Evolutionary conservation across 2,329 filamentous ascomycete species (phyloP).

Genomic region (Mycogone perniciosa): DNA sequence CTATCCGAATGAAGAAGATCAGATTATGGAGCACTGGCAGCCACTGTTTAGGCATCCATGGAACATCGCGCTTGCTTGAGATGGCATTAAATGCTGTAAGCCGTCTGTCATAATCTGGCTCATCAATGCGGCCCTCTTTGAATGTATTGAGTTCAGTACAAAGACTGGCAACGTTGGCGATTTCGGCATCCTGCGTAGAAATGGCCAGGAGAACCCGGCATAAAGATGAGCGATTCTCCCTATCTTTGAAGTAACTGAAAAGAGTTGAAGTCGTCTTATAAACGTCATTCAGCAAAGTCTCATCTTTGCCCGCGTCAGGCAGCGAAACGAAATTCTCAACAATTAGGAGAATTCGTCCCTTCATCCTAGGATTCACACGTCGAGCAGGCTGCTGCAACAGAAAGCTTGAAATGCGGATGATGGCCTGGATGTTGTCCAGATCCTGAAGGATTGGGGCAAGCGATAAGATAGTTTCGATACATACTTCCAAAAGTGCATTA

Average conservation of each 20-base stretch:
- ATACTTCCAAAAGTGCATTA: slow-evolving; percentile 71
- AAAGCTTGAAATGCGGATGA: slow-evolving; percentile 74
- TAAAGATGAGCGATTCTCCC: slow-evolving; percentile 65
- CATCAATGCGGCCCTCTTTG: slow-evolving; percentile 64
- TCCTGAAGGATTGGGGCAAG: slow-evolving; percentile 64
- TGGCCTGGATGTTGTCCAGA: slow-evolving; percentile 62
- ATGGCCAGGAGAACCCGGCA: slow-evolving; percentile 68
- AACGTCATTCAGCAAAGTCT: slow-evolving; percentile 53
- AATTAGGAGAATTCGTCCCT: slow-evolving; percentile 72
- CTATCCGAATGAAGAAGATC: slow-evolving; percentile 76
- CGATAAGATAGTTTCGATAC: slow-evolving; percentile 71
- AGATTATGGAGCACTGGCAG: slow-evolving; percentile 82
- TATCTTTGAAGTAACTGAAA: slow-evolving; percentile 86
- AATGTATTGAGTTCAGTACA: slow-evolving; percentile 80
- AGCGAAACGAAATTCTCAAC: slow-evolving; percentile 73
- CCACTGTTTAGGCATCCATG: slow-evolving; percentile 71
- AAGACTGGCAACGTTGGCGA: slow-evolving; percentile 59
- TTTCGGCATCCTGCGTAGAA: slow-evolving; percentile 53
- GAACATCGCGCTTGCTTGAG: slow-evolving; percentile 52
- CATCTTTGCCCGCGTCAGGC: slow-evolving; percentile 36
- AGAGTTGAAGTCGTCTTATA: slow-evolving; percentile 72
- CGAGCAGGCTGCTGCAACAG: slow-evolving; percentile 80
- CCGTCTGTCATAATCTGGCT: slow-evolving; percentile 81
- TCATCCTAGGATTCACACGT: slow-evolving; percentile 74
- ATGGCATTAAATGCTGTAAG: slow-evolving; percentile 70